phyloP scores from a whole-genome alignment of 257 asterid genomes.

The Nicotiana tomentosiformis region DNA sequence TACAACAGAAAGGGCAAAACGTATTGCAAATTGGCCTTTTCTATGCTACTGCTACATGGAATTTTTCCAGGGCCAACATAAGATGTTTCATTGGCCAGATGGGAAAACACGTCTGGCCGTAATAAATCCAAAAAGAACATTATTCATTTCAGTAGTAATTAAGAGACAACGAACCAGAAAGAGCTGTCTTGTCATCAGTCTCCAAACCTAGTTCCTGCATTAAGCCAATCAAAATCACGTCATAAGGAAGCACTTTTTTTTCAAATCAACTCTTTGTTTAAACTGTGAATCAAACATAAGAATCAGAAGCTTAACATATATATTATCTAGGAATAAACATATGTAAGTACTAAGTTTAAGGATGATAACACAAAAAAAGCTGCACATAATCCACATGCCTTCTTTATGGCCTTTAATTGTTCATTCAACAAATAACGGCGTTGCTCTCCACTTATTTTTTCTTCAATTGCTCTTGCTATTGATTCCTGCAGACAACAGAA shows the following conservation, averaged over 20 bases:
- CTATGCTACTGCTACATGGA: neutral
- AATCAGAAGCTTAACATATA: conserved; percentile 6
- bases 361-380: conserved; percentile 1
- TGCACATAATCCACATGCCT: conserved; percentile 36
- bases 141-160: neutral
- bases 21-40: neutral
- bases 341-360: conserved; percentile 6
- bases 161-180: conserved; percentile 56
- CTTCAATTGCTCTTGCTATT: conserved; percentile 97
- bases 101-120: neutral
- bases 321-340: neutral
- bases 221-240: conserved; percentile 7
- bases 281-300: neutral
- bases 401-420: conserved; percentile 97
- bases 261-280: conserved; percentile 12
- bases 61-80: neutral
- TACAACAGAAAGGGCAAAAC: neutral
- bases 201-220: conserved; percentile 93
- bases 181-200: conserved; percentile 98
- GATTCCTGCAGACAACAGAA: conserved; percentile 60
- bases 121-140: neutral
- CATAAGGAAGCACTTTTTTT: neutral
- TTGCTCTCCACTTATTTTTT: conserved; percentile 97
- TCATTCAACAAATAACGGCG: conserved; percentile 89
- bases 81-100: neutral